Conservation (phyloP, 306 rosid genomes). For the Leucaena leucocephala region DNA sequence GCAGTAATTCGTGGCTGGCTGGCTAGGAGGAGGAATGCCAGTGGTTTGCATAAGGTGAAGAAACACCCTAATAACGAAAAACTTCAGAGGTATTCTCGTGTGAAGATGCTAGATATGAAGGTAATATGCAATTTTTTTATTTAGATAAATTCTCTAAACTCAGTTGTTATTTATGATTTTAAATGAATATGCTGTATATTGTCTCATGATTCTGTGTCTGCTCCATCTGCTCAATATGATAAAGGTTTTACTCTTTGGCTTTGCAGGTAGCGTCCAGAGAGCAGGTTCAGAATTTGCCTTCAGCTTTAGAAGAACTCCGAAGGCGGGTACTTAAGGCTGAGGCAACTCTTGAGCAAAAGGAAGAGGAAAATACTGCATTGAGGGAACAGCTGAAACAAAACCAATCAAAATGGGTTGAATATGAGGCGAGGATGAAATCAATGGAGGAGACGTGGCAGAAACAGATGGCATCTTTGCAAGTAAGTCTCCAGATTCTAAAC, state of each 20-base stretch:
- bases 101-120: constrained; percentile 60
- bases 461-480: constrained; percentile 95
- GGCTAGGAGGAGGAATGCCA: constrained; percentile 60
- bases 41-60: constrained; percentile 37
- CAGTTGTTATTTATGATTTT: constrained; percentile 10
- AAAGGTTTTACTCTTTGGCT: constrained; percentile 19
- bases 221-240: constrained; percentile 10
- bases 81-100: constrained; percentile 41
- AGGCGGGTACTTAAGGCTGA: constrained; percentile 67
- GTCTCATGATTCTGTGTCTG: constrained; percentile 10
- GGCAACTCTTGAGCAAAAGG: constrained; percentile 71
- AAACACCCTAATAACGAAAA: constrained; percentile 49
- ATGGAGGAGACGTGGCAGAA: constrained; percentile 96
- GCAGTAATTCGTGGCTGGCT: constrained; percentile 75
- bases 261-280: constrained; percentile 56
- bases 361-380: constrained; percentile 78
- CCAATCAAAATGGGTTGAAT: constrained; percentile 80
- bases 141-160: constrained; percentile 12
- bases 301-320: constrained; percentile 68
- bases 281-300: constrained; percentile 51
- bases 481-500: constrained; percentile 54
- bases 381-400: constrained; percentile 73
- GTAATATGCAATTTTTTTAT: constrained; percentile 34
- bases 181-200: constrained; percentile 2
- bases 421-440: constrained; percentile 84